Evolutionary conservation across 140 eudicot genomes (phyloP), one percentile per base, ranked within the genome.

Genomic region (Artemisia princeps): DNA sequence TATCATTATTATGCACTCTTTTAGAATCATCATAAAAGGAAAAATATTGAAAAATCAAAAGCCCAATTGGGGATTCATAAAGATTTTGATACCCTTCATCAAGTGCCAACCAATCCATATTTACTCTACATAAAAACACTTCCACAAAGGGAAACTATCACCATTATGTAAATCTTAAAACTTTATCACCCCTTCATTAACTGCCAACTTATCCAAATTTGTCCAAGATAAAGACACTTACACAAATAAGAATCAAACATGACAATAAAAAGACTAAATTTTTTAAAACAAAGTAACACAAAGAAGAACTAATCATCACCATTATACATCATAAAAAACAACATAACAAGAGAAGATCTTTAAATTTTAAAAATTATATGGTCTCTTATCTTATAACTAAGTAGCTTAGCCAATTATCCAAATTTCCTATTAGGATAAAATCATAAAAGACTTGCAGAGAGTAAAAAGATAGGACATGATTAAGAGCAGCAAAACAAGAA

Each of bases 291-390:
- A 33, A 37, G 37, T 40, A 30, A 40, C 2, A 23, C 44, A 13
- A 60, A 12, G 13, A 13, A 48, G 45, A 65, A 65, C n/a, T 65
- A 65, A 65, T 57, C 60, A 72, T 62, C 30, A 62, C n/a, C 17
- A 71, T 62, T 30, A 60, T 60, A 24, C 51, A 11, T 15, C 24
- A 8, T 44, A n/a, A 17, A 13, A 65, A 73, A 6, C 58, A 40
- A 19, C 2, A 40, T 22, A 48, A 60, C 11, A 63, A 62, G 64
- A 62, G 22, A 63, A 62, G 48, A 55, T 33, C 42, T 6, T 33
- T 6, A 6, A 33, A 33, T 33, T 30, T 30, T 30, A 30, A 4
- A 30, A 30, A 0, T 4, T 5, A 33, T 33, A 33, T 33, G 42
- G 42, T 2, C 9, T 33, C 42, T 33, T 5, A 30, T 30, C 40